Evolutionary conservation across 331 rosid genomes (phyloP).

Genomic region (Quercus tomentella): DNA sequence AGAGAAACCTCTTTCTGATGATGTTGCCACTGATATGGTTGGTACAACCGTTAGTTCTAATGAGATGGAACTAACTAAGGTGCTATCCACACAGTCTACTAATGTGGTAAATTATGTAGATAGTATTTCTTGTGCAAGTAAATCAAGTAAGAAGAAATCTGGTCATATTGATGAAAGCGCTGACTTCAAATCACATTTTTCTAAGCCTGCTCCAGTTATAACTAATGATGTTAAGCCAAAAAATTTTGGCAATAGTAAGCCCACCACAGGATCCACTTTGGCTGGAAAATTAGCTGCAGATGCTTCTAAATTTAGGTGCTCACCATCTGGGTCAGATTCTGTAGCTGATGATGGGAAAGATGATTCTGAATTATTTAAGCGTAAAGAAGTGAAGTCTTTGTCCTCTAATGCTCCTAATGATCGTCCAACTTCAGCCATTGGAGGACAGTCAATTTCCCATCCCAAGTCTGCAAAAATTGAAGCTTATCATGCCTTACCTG

Average conservation of each 20-base stretch:
- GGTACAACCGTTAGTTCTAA: conserved; percentile 8
- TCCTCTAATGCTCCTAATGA: conserved; percentile 34
- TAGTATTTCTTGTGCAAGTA: conserved; percentile 31
- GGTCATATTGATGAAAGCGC: conserved; percentile 27
- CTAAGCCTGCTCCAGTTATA: conserved; percentile 30
- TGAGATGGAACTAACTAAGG: conserved; percentile 15
- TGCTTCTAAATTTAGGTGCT: conserved; percentile 29
- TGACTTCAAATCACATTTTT: conserved; percentile 28
- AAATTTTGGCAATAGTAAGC: conserved; percentile 37
- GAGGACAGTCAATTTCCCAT: conserved; percentile 33
- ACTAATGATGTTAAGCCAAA: conserved; percentile 31
- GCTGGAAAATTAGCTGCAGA: conserved; percentile 42
- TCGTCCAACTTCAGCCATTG: conserved; percentile 28
- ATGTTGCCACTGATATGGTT: conserved; percentile 7
- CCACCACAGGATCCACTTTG: conserved; percentile 28
- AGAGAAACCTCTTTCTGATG: conserved; percentile 21
- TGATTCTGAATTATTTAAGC: conserved; percentile 16
- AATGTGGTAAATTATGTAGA: conserved; percentile 25
- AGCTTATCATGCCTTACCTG: conserved; percentile 41
- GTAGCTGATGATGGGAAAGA: conserved; percentile 31
- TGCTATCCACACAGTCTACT: conserved; percentile 18
- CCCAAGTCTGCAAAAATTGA: conserved; percentile 38
- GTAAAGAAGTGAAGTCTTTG: conserved; percentile 34
- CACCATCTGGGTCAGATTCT: conserved; percentile 25
- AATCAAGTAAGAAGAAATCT: conserved; percentile 35